phyloP scores from a whole-genome alignment of 345 rosid genomes.

The Linum trigynum region DNA sequence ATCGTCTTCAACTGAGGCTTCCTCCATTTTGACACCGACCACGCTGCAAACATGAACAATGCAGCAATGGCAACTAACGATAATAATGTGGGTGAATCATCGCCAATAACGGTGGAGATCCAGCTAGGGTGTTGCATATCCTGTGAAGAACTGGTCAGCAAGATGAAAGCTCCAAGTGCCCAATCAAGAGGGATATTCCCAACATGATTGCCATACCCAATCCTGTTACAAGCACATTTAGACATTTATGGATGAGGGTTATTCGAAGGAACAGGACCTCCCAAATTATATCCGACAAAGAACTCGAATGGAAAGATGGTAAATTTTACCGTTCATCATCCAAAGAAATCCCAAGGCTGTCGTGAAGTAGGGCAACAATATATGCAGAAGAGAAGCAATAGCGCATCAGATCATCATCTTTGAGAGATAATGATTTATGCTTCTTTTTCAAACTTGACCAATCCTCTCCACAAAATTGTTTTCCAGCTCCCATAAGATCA shows the following conservation, averaged over 20 bases:
- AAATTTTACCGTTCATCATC: slow-evolving; percentile 46
- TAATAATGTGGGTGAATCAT: slow-evolving; percentile 37
- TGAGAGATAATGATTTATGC: slow-evolving; percentile 31
- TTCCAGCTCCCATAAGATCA: slow-evolving; percentile 50
- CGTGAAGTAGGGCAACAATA: slow-evolving; percentile 80
- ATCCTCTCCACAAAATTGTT: slow-evolving; percentile 67
- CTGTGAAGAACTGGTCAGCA: slow-evolving; percentile 35
- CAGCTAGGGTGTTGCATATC: slow-evolving; percentile 30
- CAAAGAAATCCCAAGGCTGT: slow-evolving; percentile 62
- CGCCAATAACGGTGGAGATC: slow-evolving; percentile 33
- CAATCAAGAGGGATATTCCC: slow-evolving; percentile 76
- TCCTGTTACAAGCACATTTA: slow-evolving; percentile 32
- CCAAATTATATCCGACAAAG: not conserved
- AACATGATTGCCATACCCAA: slow-evolving; percentile 53
- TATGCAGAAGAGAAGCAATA: slow-evolving; percentile 93
- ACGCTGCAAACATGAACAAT: slow-evolving; percentile 39
- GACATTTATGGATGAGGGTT: not conserved
- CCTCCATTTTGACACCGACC: slow-evolving; percentile 62
- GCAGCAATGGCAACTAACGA: slow-evolving; percentile 38
- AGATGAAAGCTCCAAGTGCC: slow-evolving; percentile 90
- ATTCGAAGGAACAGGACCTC: not conserved
- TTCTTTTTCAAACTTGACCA: slow-evolving; percentile 60
- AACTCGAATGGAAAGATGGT: not conserved
- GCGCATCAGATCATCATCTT: slow-evolving; percentile 52
- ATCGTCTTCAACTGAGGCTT: slow-evolving; percentile 73